A percentile compares a stretch with the other conserved stretches of the same genome.
Evolutionary conservation across 805 yeast genomes (phyloP).

Genomic region (Wickerhamiella parazyma): DNA sequence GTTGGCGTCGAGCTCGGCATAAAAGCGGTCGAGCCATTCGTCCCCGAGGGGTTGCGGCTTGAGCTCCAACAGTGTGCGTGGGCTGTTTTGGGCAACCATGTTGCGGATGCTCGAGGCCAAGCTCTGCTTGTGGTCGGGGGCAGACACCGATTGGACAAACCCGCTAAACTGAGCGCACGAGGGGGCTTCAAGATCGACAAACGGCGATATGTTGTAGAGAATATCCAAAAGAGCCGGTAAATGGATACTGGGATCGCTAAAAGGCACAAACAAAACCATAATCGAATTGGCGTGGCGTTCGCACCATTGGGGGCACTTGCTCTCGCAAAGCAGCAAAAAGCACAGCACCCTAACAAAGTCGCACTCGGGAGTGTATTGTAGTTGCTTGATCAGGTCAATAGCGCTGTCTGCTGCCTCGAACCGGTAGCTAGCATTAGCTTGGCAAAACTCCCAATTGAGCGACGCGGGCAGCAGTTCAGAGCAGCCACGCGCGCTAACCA

Average conservation of each 20-base stretch:
- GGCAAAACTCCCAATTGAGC: slow-evolving; percentile 62
- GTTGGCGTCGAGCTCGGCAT: not conserved
- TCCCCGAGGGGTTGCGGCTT: slow-evolving; percentile 8
- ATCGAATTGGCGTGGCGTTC: slow-evolving; percentile 9
- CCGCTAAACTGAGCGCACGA: not conserved
- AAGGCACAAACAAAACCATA: slow-evolving; percentile 1
- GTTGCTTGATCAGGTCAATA: slow-evolving; percentile 8
- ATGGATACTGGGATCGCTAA: slow-evolving; percentile 8
- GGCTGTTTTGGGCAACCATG: not conserved
- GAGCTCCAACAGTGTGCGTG: not conserved
- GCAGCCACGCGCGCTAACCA: slow-evolving; percentile 19
- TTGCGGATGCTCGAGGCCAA: slow-evolving; percentile 2
- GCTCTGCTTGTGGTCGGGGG: not conserved
- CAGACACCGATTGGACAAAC: slow-evolving; percentile 2
- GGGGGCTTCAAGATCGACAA: not conserved
- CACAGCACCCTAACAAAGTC: slow-evolving; percentile 9
- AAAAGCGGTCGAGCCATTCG: slow-evolving; percentile 13
- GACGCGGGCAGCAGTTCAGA: slow-evolving; percentile 29
- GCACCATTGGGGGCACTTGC: slow-evolving; percentile 11
- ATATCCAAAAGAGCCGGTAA: slow-evolving; percentile 15
- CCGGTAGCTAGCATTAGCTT: slow-evolving; percentile 43
- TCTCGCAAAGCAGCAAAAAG: slow-evolving; percentile 11
- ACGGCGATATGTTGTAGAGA: slow-evolving; percentile 16
- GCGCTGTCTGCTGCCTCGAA: slow-evolving; percentile 26
- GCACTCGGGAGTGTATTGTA: not conserved